These are phyloP conservation scores for Suillus fuscotomentosus DNA, from an alignment of 768 basidiomycete genomes.

Conservation along the genomic window DNA sequence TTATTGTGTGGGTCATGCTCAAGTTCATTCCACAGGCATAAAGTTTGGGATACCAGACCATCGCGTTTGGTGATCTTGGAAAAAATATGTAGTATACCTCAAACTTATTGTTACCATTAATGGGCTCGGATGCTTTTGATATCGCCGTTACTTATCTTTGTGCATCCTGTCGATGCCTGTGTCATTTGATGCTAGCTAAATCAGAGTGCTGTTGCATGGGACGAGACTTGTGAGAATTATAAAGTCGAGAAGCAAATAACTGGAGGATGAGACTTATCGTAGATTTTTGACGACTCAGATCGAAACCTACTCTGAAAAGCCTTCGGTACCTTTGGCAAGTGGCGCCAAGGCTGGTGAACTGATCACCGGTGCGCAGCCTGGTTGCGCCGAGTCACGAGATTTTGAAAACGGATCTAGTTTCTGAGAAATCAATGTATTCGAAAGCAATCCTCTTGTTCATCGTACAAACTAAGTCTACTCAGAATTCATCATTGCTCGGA, in stretches of 20 bases:
- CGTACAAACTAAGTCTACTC: no score
- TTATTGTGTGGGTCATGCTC: slow-evolving; percentile 23
- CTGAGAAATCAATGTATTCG: no score
- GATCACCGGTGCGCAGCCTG: no score
- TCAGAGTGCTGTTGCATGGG: neutral
- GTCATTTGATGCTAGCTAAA: neutral
- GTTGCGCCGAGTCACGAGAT: no score
- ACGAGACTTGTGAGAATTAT: neutral
- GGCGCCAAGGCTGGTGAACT: no score
- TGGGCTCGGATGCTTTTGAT: neutral
- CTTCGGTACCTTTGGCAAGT: no score
- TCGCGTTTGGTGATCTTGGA: neutral
- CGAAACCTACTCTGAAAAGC: no score
- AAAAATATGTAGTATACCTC: neutral
- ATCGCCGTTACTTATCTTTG: neutral
- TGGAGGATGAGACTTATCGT: neutral
- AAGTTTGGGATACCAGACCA: neutral
- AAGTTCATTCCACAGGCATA: slow-evolving; percentile 7
- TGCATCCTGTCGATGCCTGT: neutral
- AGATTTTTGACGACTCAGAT: no score
- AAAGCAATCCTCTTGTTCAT: no score
- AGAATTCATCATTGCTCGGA: no score
- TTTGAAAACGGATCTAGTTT: no score
- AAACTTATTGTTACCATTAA: neutral
- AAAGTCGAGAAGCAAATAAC: neutral